These are phyloP conservation scores for Hericium rajendrae DNA, from an alignment of 768 basidiomycete genomes.

Conservation along the genomic window DNA sequence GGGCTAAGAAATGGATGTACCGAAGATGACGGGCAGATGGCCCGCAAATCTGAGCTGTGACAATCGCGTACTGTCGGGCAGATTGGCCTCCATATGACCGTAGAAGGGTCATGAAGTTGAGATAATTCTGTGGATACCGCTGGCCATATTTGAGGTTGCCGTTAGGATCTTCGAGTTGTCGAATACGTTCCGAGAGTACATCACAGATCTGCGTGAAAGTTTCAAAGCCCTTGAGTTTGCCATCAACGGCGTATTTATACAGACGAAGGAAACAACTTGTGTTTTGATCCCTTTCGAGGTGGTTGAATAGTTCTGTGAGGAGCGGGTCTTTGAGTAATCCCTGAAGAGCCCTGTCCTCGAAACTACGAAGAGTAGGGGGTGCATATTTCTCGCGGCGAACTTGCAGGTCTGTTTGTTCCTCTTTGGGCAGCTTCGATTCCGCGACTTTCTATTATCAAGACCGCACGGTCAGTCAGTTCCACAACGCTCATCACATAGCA, in stretches of 20 bases:
- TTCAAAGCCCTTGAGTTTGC: conserved; percentile 9
- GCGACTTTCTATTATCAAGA: neutral
- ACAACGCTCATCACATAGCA: neutral
- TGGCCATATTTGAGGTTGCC: conserved; percentile 11
- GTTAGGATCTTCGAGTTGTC: neutral
- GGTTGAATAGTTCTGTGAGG: conserved; percentile 5
- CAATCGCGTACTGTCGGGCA: conserved; percentile 11
- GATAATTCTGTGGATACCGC: conserved; percentile 7
- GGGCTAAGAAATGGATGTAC: neutral
- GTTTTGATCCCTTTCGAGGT: conserved; percentile 5
- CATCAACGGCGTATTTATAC: conserved; percentile 6
- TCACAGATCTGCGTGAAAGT: conserved; percentile 10
- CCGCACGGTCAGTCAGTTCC: neutral
- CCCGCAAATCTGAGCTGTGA: neutral
- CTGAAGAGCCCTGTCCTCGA: conserved; percentile 8
- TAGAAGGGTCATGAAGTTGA: conserved; percentile 16
- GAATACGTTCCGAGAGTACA: conserved; percentile 8
- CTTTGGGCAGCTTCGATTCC: neutral
- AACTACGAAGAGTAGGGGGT: neutral
- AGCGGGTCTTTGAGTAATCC: conserved; percentile 10
- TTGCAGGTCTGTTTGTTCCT: neutral
- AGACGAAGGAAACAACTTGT: conserved; percentile 14
- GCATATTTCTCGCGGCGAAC: conserved; percentile 3
- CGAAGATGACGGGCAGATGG: neutral
- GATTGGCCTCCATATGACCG: conserved; percentile 13